phyloP scores from a whole-genome alignment of 1,284 basidiomycete genomes.

The Ustilago vetiveriae region DNA sequence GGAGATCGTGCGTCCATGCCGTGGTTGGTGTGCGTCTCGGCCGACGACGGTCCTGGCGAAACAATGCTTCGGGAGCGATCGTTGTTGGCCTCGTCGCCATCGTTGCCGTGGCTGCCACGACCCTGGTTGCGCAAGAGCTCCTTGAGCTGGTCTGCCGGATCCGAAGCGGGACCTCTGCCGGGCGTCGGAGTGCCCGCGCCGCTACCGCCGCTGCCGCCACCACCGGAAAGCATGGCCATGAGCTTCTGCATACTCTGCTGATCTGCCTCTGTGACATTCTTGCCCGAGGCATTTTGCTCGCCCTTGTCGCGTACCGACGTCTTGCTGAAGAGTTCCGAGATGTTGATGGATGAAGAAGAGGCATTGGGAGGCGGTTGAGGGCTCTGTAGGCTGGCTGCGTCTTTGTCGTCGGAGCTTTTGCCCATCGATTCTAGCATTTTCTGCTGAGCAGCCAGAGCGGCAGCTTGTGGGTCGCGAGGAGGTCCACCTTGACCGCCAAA shows the following conservation, averaged over 20 bases:
- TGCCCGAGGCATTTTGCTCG: conserved; percentile 33
- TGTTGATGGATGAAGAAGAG: conserved; percentile 42
- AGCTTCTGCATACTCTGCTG: conserved; percentile 66
- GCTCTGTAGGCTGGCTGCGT: conserved; percentile 10
- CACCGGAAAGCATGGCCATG: conserved; percentile 63
- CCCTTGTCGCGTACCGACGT: conserved; percentile 28
- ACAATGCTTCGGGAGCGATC: conserved; percentile 31
- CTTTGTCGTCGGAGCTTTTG: conserved; percentile 9
- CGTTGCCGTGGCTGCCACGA: conserved; percentile 2
- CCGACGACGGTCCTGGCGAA: conserved; percentile 23
- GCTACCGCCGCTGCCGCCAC: conserved; percentile 37
- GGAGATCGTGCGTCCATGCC: conserved; percentile 37
- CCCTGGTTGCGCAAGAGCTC: conserved; percentile 30
- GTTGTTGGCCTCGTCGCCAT: conserved; percentile 16
- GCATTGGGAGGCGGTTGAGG: conserved; percentile 30
- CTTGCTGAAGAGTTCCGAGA: conserved; percentile 47
- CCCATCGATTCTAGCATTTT: conserved; percentile 45
- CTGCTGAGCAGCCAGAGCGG: conserved; percentile 57
- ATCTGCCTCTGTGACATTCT: conserved; percentile 56
- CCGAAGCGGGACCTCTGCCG: conserved; percentile 13
- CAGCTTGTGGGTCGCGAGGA: conserved; percentile 53
- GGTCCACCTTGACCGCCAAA: conserved; percentile 54
- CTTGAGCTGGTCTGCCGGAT: conserved; percentile 25
- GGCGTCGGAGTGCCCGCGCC: conserved; percentile 23
- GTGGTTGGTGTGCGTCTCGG: conserved; percentile 16